Percentiles rank a stretch among this genome's conserved stretches.
These are phyloP conservation scores for Leccinum rimulosum DNA, from an alignment of 768 basidiomycete genomes.

Conservation along the genomic window DNA sequence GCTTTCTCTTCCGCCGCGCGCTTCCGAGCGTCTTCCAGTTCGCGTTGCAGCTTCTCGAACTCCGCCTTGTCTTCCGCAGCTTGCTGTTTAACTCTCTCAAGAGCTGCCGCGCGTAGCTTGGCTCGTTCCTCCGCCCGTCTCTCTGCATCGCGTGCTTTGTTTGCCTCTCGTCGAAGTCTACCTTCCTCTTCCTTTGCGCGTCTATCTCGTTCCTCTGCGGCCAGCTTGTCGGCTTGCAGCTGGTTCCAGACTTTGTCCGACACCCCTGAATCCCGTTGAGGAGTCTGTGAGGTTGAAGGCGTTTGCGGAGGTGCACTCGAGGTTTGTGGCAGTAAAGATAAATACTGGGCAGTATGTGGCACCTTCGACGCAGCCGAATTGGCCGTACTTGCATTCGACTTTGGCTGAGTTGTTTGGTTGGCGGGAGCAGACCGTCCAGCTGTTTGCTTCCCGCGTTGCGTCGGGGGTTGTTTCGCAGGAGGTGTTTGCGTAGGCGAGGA, in stretches of 20 bases:
- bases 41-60: conserved; percentile 23
- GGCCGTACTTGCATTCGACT: neutral
- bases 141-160: conserved; percentile 17
- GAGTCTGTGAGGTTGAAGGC: neutral
- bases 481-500: conserved; percentile 16
- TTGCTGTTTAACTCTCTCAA: conserved; percentile 19
- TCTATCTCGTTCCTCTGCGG: conserved; percentile 19
- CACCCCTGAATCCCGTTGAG: conserved; percentile 49
- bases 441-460: neutral
- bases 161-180: conserved; percentile 18
- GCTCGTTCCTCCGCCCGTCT: conserved; percentile 23
- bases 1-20: conserved; percentile 22
- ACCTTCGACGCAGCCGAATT: neutral
- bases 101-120: conserved; percentile 18
- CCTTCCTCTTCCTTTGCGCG: conserved; percentile 18
- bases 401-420: conserved; percentile 1
- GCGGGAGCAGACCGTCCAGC: neutral
- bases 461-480: conserved; percentile 2
- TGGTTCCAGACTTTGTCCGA: conserved; percentile 50
- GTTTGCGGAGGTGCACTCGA: neutral
- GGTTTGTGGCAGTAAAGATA: neutral
- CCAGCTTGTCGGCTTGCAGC: conserved; percentile 39
- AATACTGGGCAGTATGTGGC: neutral
- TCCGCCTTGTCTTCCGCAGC: conserved; percentile 19
- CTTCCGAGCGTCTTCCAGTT: conserved; percentile 26